Base-by-base conservation (phyloP, 768 basidiomycete genomes). In the Termitomyces bulborhizus region DNA sequence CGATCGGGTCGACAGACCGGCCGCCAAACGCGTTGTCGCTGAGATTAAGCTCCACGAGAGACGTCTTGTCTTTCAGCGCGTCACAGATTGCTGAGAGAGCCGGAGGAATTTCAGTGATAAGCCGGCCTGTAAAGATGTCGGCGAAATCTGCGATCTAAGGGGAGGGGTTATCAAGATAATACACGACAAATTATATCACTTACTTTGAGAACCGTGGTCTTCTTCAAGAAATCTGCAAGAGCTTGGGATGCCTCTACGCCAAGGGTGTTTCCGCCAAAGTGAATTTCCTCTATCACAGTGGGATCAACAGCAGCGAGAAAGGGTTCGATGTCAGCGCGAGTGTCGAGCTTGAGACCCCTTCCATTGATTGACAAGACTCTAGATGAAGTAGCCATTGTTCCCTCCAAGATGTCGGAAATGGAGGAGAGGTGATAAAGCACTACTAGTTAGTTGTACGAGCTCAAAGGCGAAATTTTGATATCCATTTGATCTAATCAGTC, bases 21-120 rank as follows among this genome's bases (percentile, higher is more conserved):
- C 92, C 93, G 21, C 96, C 96, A 60, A 98, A 98, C 9, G 96
- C 96, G 62, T 99, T 99, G 68, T 98, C 96, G 64, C 85, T 88
- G 51, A 99, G 83, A 68, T 98, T 82, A 63, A 99, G 80, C 70
- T 93, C 90, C 51, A 88, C 77, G 46, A 99, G 85, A 3, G 87
- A 82, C 4, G 84, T 79, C 65, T 91, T 91, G 63, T 83, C 78
- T 63, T 83, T 84, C 57, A 99, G 82, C 12, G 94, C 85, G 63
- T 92, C 83, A 68, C 95, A 97, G 61, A 99, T 82, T 36, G 90
- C 87, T 37, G 84, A 80, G 45, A 99, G 84, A 15, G 97, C 93
- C 55, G 73, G 79, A 4, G 96, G 97, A 66, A 99, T 98, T 70
- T 99, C 96, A 57, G 83, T 79, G 74, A 98, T 98, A 65, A 97